Conservation (phyloP, 108 stramenopile species). For the Chaetoceros tenuissimus region DNA sequence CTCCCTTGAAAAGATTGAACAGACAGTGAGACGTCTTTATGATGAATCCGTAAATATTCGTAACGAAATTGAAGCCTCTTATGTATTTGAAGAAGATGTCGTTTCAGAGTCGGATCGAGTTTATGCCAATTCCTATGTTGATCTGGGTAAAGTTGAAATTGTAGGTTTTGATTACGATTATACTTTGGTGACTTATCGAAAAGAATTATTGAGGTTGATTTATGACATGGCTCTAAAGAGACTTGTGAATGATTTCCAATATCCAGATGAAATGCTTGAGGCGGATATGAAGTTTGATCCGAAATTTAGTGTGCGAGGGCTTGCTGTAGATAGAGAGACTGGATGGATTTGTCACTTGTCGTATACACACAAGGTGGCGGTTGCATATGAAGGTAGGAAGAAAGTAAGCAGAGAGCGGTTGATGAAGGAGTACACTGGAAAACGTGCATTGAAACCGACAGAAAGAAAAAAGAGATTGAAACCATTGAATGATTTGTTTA, state of each 20-base stretch:
- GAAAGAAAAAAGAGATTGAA: conserved; percentile 68
- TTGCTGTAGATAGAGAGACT: conserved; percentile 92
- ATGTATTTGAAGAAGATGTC: conserved; percentile 2
- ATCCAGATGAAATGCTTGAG: conserved; percentile 78
- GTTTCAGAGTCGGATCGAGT: conserved; percentile 35
- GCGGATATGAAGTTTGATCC: conserved; percentile 65
- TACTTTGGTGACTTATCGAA: conserved; percentile 87
- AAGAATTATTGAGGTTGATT: conserved; percentile 78
- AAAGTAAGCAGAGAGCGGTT: conserved; percentile 57
- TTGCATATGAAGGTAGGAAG: conserved; percentile 85
- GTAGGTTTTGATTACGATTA: conserved; percentile 97
- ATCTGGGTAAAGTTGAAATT: conserved; percentile 84
- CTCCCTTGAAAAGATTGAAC: conserved; percentile 48
- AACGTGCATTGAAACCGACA: conserved; percentile 56
- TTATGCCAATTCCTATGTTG: conserved; percentile 86
- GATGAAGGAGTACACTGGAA: conserved; percentile 80
- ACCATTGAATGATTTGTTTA: conserved; percentile 92
- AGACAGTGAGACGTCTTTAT: conserved; percentile 39
- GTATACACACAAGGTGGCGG: conserved; percentile 90
- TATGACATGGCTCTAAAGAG: conserved; percentile 87
- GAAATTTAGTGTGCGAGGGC: conserved; percentile 79
- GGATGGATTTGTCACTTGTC: conserved; percentile 93
- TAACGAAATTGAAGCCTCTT: conserved; percentile 6
- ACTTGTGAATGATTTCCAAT: conserved; percentile 76
- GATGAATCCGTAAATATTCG: conserved; percentile 24